phyloP scores from a whole-genome alignment of 495 filamentous ascomycete genomes.

The Evernia prunastri region DNA sequence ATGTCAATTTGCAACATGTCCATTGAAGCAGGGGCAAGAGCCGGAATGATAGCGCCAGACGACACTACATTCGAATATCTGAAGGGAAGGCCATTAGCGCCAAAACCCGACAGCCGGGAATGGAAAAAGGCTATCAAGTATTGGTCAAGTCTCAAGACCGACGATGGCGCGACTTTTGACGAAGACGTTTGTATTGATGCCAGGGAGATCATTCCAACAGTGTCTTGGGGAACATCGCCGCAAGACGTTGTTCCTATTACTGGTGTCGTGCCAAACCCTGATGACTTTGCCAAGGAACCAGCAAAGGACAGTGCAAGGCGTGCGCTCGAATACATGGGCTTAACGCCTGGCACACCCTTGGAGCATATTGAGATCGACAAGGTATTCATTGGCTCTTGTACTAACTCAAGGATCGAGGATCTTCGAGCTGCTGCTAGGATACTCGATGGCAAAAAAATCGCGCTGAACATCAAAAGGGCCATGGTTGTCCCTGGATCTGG shows the following conservation, averaged over 20 bases:
- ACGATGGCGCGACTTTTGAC: constrained; percentile 80
- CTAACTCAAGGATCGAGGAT: constrained; percentile 95
- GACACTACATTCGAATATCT: constrained; percentile 93
- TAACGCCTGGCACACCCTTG: constrained; percentile 77
- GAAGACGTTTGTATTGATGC: constrained; percentile 78
- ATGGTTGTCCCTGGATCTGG: constrained; percentile 97
- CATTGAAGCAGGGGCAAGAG: constrained; percentile 93
- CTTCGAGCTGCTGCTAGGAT: constrained; percentile 79
- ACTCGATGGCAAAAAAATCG: constrained; percentile 78
- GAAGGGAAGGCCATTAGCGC: constrained; percentile 80
- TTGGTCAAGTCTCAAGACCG: constrained; percentile 82
- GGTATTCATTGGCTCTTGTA: constrained; percentile 97
- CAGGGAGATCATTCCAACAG: constrained; percentile 86
- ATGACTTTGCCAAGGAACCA: constrained; percentile 68
- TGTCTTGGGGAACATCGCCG: constrained; percentile 95
- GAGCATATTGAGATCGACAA: constrained; percentile 88
- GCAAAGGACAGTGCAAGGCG: constrained; percentile 73
- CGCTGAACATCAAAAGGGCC: constrained; percentile 80
- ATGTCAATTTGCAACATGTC: constrained; percentile 99
- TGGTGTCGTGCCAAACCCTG: constrained; percentile 80
- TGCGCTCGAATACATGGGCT: constrained; percentile 93
- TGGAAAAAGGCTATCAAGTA: constrained; percentile 87
- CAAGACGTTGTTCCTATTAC: constrained; percentile 94
- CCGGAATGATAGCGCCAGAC: constrained; percentile 94
- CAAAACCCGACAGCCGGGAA: constrained; percentile 71